Conservation (phyloP, 108 stramenopile species). For the Fragilaria radians region DNA sequence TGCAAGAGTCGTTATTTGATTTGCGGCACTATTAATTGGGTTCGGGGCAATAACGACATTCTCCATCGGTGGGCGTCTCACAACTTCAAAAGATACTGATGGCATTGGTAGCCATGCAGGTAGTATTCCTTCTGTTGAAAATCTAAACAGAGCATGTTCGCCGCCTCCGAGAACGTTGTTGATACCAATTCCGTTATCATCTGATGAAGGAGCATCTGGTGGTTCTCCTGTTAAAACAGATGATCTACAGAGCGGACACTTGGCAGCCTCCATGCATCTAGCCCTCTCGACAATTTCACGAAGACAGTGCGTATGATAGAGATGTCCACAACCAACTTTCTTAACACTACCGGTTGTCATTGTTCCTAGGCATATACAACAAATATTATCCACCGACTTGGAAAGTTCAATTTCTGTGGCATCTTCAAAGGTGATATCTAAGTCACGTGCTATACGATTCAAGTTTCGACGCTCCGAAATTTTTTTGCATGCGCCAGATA, state of each 20-base stretch:
- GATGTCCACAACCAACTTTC: conserved; percentile 67
- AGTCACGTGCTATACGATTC: conserved; percentile 43
- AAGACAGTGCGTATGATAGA: conserved; percentile 72
- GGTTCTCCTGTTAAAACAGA: conserved; percentile 38
- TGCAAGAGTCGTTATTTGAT: conserved; percentile 21
- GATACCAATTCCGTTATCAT: too few species aligned
- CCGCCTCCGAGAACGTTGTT: too few species aligned
- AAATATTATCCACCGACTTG: conserved; percentile 72
- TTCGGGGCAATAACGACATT: too few species aligned
- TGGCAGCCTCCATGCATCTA: conserved; percentile 46
- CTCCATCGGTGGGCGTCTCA: too few species aligned
- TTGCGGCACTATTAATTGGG: too few species aligned
- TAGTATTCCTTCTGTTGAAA: conserved; percentile 72
- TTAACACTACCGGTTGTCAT: conserved; percentile 58
- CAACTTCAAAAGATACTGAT: conserved; percentile 75
- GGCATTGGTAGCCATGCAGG: conserved; percentile 74
- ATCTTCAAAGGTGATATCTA: conserved; percentile 48
- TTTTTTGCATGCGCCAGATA: conserved; percentile 45
- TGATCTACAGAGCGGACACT: conserved; percentile 71
- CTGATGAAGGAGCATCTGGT: too few species aligned
- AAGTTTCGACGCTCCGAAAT: conserved; percentile 58
- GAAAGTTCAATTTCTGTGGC: conserved; percentile 59
- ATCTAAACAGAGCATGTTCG: conserved; percentile 63
- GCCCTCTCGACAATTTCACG: conserved; percentile 73
- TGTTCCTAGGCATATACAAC: conserved; percentile 70